Evolutionary conservation across 2,329 filamentous ascomycete species (phyloP).

Genomic region (Microsporum audouinii): DNA sequence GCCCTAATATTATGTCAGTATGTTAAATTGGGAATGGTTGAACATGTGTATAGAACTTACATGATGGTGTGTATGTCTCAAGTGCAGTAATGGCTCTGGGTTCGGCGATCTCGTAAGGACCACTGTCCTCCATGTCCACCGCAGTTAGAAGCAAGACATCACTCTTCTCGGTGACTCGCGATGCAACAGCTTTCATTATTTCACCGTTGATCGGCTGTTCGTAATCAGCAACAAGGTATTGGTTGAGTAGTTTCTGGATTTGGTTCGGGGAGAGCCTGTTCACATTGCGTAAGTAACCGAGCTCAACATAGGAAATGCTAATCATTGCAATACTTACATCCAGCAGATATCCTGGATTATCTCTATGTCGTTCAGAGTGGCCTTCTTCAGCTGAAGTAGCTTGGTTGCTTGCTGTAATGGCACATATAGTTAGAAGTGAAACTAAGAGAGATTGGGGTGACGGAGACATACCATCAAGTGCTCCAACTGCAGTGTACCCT

Average conservation of each 20-base stretch:
- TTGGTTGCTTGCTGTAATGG: conserved; percentile 77
- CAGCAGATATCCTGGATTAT: conserved; percentile 99
- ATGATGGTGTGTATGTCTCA: conserved; percentile 96
- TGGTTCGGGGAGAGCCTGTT: conserved; percentile 88
- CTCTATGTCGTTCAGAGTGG: conserved; percentile 96
- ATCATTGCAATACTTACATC: conserved; percentile 58
- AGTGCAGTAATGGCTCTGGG: conserved; percentile 89
- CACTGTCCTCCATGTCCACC: conserved; percentile 98
- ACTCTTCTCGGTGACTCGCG: conserved; percentile 93
- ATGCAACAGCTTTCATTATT: conserved; percentile 99
- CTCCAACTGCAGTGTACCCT: conserved; percentile 92
- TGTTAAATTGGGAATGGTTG: background rate
- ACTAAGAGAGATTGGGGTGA: conserved; percentile 4
- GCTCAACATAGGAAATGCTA: background rate
- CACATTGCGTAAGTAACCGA: conserved; percentile 6
- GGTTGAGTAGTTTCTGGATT: conserved; percentile 96
- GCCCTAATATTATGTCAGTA: conserved; percentile 46
- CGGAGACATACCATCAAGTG: conserved; percentile 69
- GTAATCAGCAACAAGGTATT: conserved; percentile 96
- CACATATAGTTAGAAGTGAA: conserved; percentile 10
- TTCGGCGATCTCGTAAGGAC: conserved; percentile 96
- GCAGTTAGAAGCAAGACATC: conserved; percentile 87
- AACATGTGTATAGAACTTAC: conserved; percentile 44
- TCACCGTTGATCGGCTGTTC: conserved; percentile 99
- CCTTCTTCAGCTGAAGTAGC: conserved; percentile 95